Conservation (phyloP, 2,329 filamentous ascomycete species). For the Fusarium duplospermum region DNA sequence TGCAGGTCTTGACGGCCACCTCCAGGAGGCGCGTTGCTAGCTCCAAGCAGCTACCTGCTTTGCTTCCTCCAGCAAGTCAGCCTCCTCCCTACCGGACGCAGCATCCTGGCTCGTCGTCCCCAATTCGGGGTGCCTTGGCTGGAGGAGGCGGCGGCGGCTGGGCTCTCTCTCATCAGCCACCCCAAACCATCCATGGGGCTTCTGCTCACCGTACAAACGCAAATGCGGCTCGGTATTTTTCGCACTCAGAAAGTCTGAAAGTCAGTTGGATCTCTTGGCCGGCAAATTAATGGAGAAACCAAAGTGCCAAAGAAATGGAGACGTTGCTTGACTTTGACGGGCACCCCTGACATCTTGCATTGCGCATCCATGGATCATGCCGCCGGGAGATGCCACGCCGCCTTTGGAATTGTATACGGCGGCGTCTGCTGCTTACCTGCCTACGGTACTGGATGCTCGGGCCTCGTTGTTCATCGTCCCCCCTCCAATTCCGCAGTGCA, state of each 20-base stretch:
- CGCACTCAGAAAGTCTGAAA: background rate
- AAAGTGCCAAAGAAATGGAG: slow-evolving; percentile 35
- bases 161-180: slow-evolving; percentile 31
- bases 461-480: slow-evolving; percentile 11
- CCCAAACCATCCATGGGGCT: background rate
- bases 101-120: slow-evolving; percentile 29
- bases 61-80: background rate
- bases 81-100: slow-evolving; percentile 1
- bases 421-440: background rate
- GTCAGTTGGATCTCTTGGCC: slow-evolving; percentile 4
- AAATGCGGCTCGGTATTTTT: slow-evolving; percentile 20
- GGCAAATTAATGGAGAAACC: slow-evolving; percentile 15
- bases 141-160: slow-evolving; percentile 15
- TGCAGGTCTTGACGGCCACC: slow-evolving; percentile 14
- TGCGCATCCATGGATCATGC: slow-evolving; percentile 17
- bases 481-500: slow-evolving; percentile 23
- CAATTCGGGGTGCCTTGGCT: slow-evolving; percentile 21
- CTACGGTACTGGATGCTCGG: slow-evolving; percentile 4
- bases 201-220: slow-evolving; percentile 31
- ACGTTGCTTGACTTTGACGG: slow-evolving; percentile 11
- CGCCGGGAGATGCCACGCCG: slow-evolving; percentile 21
- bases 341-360: slow-evolving; percentile 27
- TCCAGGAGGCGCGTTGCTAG: slow-evolving; percentile 16
- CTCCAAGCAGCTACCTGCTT: slow-evolving; percentile 1
- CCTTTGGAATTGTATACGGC: background rate